A percentile compares a stretch with the other conserved stretches of the same genome.
phyloP scores from a whole-genome alignment of 495 filamentous ascomycete species.

The Entonaema liquescens region DNA sequence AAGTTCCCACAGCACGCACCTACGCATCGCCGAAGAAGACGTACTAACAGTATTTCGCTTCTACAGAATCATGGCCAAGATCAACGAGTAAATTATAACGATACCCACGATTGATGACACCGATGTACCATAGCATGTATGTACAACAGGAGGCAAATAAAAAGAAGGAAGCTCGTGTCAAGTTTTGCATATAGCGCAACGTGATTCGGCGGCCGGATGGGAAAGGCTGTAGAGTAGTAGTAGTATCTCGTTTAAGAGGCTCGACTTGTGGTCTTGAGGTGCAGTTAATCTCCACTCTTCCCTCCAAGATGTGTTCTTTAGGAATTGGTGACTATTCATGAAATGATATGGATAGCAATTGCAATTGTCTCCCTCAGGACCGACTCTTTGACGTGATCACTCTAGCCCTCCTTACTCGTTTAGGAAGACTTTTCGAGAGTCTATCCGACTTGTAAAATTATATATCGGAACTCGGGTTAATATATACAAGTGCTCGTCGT shows the following conservation, averaged over 20 bases:
- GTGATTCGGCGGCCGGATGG: conserved; percentile 16
- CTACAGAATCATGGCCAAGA: conserved; percentile 82
- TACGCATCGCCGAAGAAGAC: neutral
- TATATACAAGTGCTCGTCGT: neutral
- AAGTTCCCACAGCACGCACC: conserved; percentile 52
- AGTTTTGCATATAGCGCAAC: conserved; percentile 37
- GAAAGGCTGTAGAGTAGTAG: conserved; percentile 12
- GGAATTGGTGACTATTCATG: neutral
- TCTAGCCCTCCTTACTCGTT: too few relatives aligned
- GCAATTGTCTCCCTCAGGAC: neutral
- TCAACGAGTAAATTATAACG: conserved; percentile 71
- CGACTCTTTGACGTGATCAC: neutral
- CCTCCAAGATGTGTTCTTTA: conserved; percentile 9
- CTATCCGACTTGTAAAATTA: neutral
- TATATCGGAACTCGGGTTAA: neutral
- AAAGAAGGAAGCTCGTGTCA: conserved; percentile 34
- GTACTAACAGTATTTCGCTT: conserved; percentile 6
- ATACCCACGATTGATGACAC: conserved; percentile 44
- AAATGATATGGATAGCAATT: neutral
- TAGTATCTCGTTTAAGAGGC: neutral
- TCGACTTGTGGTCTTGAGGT: conserved; percentile 19
- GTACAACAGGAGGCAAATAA: conserved; percentile 45
- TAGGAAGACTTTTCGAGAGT: neutral
- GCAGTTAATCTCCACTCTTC: conserved; percentile 43
- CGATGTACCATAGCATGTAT: conserved; percentile 49